A percentile compares a stretch with the other conserved stretches of the same genome.
These are phyloP conservation scores for Nemophila menziesii DNA, from an alignment of 257 asterid species.

Conservation along the genomic window DNA sequence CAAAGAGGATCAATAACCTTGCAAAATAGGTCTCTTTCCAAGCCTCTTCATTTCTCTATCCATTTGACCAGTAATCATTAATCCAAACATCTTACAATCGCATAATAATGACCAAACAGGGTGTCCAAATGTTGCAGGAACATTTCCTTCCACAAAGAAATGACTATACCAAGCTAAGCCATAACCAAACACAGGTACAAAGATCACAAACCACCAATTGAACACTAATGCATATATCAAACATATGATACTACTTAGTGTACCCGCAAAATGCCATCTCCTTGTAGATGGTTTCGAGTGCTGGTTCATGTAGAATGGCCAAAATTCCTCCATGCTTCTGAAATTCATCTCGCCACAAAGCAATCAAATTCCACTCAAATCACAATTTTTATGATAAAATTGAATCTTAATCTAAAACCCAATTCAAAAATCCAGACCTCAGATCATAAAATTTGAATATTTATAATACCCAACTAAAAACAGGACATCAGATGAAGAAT, in stretches of 20 bases:
- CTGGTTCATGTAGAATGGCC: conserved; percentile 88
- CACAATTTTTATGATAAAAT: conserved; percentile 10
- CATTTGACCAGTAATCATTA: conserved; percentile 88
- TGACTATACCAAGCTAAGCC: conserved; percentile 95
- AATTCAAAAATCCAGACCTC: background rate
- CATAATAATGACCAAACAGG: conserved; percentile 88
- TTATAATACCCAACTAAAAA: background rate
- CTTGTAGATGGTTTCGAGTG: conserved; percentile 79
- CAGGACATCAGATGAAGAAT: background rate
- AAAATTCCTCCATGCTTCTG: conserved; percentile 90
- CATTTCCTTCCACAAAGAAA: conserved; percentile 85
- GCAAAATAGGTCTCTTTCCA: conserved; percentile 90
- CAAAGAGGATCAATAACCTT: conserved; percentile 29
- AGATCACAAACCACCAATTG: conserved; percentile 56
- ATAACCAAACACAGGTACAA: conserved; percentile 74
- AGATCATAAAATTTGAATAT: conserved; percentile 5
- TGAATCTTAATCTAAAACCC: background rate
- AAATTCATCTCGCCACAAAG: conserved; percentile 39
- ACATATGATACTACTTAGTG: conserved; percentile 61
- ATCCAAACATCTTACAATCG: conserved; percentile 94
- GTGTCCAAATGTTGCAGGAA: conserved; percentile 89
- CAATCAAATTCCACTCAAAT: conserved; percentile 20
- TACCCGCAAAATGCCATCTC: conserved; percentile 96
- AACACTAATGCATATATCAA: conserved; percentile 59
- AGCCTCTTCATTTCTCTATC: conserved; percentile 98